Percentiles rank a stretch among this genome's conserved stretches.
Evolutionary conservation across 2,329 filamentous ascomycete genomes (phyloP).

Genomic region (Diaporthe sp.): DNA sequence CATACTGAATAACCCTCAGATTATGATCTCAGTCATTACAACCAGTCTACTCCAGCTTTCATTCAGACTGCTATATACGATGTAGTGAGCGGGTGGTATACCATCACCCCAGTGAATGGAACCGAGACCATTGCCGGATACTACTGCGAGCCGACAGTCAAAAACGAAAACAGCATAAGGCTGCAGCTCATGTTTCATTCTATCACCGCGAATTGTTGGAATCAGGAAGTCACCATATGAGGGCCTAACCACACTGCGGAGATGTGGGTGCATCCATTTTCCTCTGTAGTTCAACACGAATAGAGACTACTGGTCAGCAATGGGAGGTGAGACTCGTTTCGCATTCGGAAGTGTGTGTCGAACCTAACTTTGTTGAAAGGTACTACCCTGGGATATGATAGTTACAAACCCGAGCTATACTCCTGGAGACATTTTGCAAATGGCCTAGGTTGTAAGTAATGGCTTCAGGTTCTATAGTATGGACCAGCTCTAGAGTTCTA

Average conservation of each 20-base stretch:
- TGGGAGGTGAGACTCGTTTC: neutral
- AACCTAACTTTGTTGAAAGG: neutral
- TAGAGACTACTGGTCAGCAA: conserved; percentile 12
- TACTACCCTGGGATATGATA: neutral
- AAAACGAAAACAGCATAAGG: conserved; percentile 9
- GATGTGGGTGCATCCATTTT: too few species aligned
- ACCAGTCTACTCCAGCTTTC: neutral
- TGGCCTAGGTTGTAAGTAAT: neutral
- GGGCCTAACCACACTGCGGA: too few species aligned
- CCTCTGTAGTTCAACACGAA: too few species aligned
- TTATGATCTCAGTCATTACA: conserved; percentile 13
- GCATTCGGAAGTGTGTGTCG: rapidly evolving
- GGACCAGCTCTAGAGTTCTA: neutral
- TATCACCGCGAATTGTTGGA: conserved; percentile 3
- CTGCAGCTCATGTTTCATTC: conserved; percentile 20
- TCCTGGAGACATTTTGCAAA: conserved; percentile 14
- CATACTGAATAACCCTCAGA: neutral
- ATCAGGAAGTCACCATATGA: too few species aligned
- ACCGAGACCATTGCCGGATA: neutral
- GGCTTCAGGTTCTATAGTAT: neutral
- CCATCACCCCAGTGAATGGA: neutral
- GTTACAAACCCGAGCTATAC: neutral
- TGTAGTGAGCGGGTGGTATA: neutral
- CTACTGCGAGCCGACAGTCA: neutral
- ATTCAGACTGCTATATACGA: neutral